Evolutionary conservation across 345 rosid species (phyloP).

Genomic region (Crucihimalaya himalaica): DNA sequence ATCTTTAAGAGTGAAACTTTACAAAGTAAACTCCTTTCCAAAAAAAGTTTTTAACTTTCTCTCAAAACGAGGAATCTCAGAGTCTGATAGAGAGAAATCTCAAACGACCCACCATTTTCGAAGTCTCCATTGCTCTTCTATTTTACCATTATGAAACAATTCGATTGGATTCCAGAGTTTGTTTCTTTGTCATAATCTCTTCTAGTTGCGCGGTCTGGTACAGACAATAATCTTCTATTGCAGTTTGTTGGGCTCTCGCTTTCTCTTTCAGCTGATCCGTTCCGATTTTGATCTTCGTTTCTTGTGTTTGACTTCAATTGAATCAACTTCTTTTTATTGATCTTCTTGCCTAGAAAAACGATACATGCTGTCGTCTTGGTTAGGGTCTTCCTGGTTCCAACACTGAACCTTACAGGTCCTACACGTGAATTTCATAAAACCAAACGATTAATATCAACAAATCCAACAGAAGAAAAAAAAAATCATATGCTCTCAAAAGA

Average conservation of each 20-base stretch:
- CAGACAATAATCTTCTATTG: neutral
- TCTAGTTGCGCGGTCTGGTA: slow-evolving; percentile 32
- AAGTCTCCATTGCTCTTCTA: slow-evolving; percentile 23
- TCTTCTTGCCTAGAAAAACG: no score
- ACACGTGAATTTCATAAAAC: no score
- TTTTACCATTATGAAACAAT: neutral
- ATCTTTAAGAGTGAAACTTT: neutral
- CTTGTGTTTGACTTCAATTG: slow-evolving; percentile 63
- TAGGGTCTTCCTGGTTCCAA: no score
- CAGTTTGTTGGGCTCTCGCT: slow-evolving; percentile 81
- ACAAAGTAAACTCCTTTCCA: slow-evolving; percentile 6
- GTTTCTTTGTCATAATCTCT: slow-evolving; percentile 20
- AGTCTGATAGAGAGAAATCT: slow-evolving; percentile 19
- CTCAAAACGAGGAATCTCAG: no score
- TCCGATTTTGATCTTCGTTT: slow-evolving; percentile 35
- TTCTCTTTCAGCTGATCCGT: slow-evolving; percentile 45
- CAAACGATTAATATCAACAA: no score
- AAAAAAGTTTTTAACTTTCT: neutral
- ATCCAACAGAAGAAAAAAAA: no score
- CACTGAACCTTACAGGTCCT: no score
- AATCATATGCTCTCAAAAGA: no score
- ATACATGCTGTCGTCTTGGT: no score
- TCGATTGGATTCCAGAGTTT: neutral
- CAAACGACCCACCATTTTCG: neutral
- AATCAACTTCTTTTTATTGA: slow-evolving; percentile 55